Percentiles rank a stretch among this genome's conserved stretches.
These are phyloP conservation scores for Hypocrella siamensis DNA, from an alignment of 2,329 filamentous ascomycete genomes.

Conservation along the genomic window DNA sequence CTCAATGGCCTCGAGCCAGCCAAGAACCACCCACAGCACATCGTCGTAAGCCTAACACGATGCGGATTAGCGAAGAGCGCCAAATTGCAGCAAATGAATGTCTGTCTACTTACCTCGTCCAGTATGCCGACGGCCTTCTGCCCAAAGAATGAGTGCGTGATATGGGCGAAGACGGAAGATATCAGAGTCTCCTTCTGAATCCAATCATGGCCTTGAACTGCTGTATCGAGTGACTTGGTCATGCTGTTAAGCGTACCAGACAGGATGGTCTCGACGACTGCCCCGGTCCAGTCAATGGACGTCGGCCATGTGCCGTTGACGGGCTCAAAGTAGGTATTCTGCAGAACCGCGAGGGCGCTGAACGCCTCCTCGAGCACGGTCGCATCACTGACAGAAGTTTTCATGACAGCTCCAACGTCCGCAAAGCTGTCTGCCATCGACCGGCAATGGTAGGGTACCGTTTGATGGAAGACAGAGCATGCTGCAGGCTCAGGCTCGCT, in stretches of 20 bases:
- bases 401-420: neutral
- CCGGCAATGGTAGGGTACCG: slow-evolving; percentile 1
- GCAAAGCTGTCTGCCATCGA: neutral
- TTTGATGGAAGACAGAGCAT: slow-evolving; percentile 2
- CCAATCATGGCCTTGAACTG: slow-evolving; percentile 21
- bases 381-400: neutral
- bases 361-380: slow-evolving; percentile 33
- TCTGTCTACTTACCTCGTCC: slow-evolving; percentile 26
- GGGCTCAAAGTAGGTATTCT: slow-evolving; percentile 60
- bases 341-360: slow-evolving; percentile 57
- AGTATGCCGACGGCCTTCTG: slow-evolving; percentile 65
- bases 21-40: slow-evolving; percentile 87
- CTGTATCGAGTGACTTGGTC: slow-evolving; percentile 36
- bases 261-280: slow-evolving; percentile 67
- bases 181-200: slow-evolving; percentile 60
- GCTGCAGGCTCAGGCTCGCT: neutral
- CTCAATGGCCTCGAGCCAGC: slow-evolving; percentile 71
- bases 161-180: slow-evolving; percentile 65
- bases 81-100: neutral
- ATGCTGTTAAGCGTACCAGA: slow-evolving; percentile 59
- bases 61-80: neutral
- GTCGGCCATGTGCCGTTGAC: slow-evolving; percentile 72
- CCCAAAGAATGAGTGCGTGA: slow-evolving; percentile 68
- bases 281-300: slow-evolving; percentile 86
- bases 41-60: slow-evolving; percentile 64